Evolutionary conservation across 352 stramenopile genomes (phyloP), one percentile per base, ranked within the genome.

Genomic region (Globisporangium ultimum): DNA sequence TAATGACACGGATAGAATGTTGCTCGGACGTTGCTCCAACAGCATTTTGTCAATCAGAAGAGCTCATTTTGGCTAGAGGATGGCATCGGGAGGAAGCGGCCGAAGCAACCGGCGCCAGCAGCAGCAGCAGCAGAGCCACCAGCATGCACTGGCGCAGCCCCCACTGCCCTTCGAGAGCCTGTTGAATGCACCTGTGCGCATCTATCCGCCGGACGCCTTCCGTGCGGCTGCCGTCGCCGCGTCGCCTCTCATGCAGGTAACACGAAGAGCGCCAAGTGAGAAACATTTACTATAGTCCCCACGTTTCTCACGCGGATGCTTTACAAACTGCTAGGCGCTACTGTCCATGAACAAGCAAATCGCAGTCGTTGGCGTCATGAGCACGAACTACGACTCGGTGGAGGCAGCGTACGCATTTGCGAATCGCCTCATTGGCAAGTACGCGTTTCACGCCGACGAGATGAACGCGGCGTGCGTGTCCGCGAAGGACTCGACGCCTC

Each of bases 371-470:
- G 80, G 76, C 21, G 38, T 89, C 9, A 55, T 89, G 1, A 78
- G 72, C 51, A 54, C 63, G 20, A 76, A 72, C 22, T 72, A 58
- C 6, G 68, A 63, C 10, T 80, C 70, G 14, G 63, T 51, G 0
- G 71, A 68, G 24, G 56, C 64, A 14, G 63, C 71, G 17, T 77
- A 72, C 48, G 63, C 75, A 42, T 81, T 90, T 46, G 64, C 75
- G 22, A 92, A 92, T 45, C 78, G 78, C 2, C 17, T 92, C 6
- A 83, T 92, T 8, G 80, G 82, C 9, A 78, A 69, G 46, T 64
- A 60, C 34, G 78, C 76, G 13, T 92, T 92, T 53, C 52, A 61
- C 53, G 63, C 63, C 10, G 54, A 69, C 3, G 53, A 56, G 6
- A 32, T 67, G 54, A 49, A 52, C n/a, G 45, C 42, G 0, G 24